phyloP scores from a whole-genome alignment of 78 protist genomes.

The Protostelium mycophagum region DNA sequence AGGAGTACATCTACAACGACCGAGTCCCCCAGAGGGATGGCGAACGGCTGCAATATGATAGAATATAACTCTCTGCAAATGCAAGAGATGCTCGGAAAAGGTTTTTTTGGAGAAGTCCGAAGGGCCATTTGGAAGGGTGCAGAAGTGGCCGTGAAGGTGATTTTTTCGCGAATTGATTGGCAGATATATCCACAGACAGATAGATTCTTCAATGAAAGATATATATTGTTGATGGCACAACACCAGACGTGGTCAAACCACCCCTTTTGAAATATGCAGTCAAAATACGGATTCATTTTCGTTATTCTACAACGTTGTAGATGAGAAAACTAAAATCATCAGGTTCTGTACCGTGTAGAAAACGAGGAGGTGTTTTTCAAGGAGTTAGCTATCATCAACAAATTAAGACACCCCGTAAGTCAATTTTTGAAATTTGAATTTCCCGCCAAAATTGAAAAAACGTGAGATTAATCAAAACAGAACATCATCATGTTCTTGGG shows the following conservation, averaged over 20 bases:
- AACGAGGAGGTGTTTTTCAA: conserved; percentile 42
- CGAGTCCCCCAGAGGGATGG: neutral
- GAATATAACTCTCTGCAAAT: conserved; percentile 29
- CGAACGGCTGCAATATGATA: conserved; percentile 1
- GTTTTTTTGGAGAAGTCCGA: conserved; percentile 59
- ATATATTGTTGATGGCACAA: no score
- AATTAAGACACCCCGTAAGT: conserved; percentile 30
- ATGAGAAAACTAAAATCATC: no score
- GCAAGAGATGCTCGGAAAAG: conserved; percentile 47
- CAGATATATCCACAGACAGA: conserved; percentile 36
- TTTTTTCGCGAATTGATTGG: conserved; percentile 10
- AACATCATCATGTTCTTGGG: conserved; percentile 54
- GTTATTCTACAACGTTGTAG: no score
- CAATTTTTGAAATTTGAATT: no score
- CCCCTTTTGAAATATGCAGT: no score
- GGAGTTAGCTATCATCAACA: conserved; percentile 43
- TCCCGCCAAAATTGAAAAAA: no score
- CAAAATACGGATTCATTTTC: no score
- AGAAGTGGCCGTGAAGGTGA: conserved; percentile 43
- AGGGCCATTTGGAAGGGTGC: conserved; percentile 65
- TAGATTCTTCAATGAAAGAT: conserved; percentile 24
- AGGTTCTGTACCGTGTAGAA: neutral
- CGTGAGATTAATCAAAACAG: neutral
- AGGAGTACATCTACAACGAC: neutral
- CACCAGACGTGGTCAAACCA: no score